Conservation (phyloP, 148 eudicot genomes). For the Heliamphora exappendiculata region DNA sequence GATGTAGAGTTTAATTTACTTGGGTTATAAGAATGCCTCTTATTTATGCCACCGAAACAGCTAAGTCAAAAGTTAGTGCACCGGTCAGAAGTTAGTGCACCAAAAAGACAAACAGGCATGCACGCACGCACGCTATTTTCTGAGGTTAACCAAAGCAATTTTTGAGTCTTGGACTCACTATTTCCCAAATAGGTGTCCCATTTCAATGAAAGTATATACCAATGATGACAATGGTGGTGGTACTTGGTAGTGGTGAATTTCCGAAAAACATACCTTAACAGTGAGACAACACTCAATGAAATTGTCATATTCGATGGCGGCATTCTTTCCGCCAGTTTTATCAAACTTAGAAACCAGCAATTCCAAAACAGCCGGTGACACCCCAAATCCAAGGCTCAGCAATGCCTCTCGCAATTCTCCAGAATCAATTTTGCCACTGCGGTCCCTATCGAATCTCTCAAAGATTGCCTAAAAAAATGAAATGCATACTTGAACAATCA, state of each 20-base stretch:
- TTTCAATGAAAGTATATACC: not conserved
- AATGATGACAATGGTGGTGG: not conserved
- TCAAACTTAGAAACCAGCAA: conserved; percentile 82
- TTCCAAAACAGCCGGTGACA: conserved; percentile 70
- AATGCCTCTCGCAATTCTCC: conserved; percentile 81
- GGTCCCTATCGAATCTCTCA: conserved; percentile 81
- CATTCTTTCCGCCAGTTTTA: conserved; percentile 68
- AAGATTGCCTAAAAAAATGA: conserved; percentile 47
- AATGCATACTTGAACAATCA: not conserved
- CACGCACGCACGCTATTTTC: not conserved
- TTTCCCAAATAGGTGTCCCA: not conserved
- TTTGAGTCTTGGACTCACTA: not conserved
- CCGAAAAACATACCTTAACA: conserved; percentile 52
- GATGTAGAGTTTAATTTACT: not conserved
- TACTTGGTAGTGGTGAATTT: not conserved
- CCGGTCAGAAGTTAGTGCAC: not conserved
- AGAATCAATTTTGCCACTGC: conserved; percentile 82
- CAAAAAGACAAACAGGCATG: no score
- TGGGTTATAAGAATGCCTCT: not conserved
- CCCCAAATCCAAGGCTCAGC: conserved; percentile 72
- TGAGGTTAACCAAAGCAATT: not conserved
- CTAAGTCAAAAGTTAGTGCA: not conserved
- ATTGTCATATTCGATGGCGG: conserved; percentile 89
- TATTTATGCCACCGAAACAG: not conserved
- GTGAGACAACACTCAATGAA: conserved; percentile 98